phyloP scores from a whole-genome alignment of 768 basidiomycete genomes.

The Ephemerocybe angulata region DNA sequence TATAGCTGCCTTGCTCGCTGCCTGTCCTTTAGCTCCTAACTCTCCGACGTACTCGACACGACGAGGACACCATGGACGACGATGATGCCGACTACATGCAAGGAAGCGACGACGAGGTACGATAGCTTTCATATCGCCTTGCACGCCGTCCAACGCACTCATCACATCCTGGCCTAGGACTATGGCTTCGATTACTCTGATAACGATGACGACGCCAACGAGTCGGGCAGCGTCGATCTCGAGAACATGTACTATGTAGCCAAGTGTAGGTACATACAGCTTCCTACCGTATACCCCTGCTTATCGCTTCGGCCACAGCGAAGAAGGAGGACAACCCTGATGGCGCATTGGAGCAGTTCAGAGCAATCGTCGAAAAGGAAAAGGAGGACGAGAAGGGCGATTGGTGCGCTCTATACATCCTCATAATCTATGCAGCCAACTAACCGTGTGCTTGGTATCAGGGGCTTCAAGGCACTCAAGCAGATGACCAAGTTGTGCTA shows the following conservation, averaged over 20 bases:
- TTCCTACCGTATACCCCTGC: not conserved
- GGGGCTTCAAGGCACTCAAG: conserved; percentile 99
- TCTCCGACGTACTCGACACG: not conserved
- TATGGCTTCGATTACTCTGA: conserved; percentile 98
- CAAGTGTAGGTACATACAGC: conserved; percentile 61
- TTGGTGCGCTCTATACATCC: conserved; percentile 52
- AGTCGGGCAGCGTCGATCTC: conserved; percentile 78
- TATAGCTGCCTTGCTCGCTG: too few species aligned
- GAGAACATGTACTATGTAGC: conserved; percentile 99
- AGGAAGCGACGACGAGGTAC: conserved; percentile 80
- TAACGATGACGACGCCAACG: conserved; percentile 79
- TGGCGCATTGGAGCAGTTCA: conserved; percentile 86
- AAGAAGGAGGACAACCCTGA: conserved; percentile 95
- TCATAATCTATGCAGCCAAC: not conserved
- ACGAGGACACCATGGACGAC: conserved; percentile 64
- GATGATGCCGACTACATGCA: conserved; percentile 95
- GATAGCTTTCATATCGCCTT: conserved; percentile 10
- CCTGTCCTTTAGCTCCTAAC: not conserved
- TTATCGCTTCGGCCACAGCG: conserved; percentile 45
- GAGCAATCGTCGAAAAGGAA: conserved; percentile 84
- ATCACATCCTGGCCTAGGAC: conserved; percentile 48
- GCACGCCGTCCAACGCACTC: conserved; percentile 1
- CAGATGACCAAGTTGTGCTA: conserved; percentile 95
- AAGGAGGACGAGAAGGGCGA: conserved; percentile 92
- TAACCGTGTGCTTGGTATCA: conserved; percentile 31